Evolutionary conservation across 1,139 yeast genomes (phyloP).

Genomic region (Arxiozyma heterogenica): DNA sequence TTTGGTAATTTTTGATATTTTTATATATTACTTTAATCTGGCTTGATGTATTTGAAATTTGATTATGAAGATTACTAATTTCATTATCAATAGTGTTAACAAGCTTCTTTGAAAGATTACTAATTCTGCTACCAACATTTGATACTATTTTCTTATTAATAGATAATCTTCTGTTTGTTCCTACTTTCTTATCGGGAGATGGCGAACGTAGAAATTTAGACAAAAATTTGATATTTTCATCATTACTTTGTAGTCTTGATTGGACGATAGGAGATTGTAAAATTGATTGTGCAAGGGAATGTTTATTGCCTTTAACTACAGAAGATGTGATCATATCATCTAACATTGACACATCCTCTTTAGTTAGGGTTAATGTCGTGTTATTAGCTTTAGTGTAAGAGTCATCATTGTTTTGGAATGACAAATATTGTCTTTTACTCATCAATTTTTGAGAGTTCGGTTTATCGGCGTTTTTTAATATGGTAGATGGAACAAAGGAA

Average conservation of each 20-base stretch:
- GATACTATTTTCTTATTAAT: not conserved
- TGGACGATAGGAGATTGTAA: conserved; percentile 4
- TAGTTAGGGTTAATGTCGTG: conserved; percentile 4
- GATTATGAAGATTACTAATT: not conserved
- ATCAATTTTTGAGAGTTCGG: not conserved
- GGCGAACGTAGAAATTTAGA: not conserved
- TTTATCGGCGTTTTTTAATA: not conserved
- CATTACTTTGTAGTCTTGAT: not conserved
- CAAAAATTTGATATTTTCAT: not conserved
- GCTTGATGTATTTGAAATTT: not conserved
- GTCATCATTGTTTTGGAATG: not conserved
- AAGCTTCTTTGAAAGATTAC: not conserved
- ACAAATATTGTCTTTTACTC: not conserved
- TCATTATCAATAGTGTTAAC: conserved; percentile 3
- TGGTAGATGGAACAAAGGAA: not conserved
- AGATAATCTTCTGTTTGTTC: no score
- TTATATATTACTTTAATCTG: not conserved
- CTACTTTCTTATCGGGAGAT: not conserved
- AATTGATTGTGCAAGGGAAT: not conserved
- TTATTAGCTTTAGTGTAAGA: conserved; percentile 1
- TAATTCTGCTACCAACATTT: conserved; percentile 1
- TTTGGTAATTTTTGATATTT: not conserved
- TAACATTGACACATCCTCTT: conserved; percentile 8
- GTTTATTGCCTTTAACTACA: not conserved
- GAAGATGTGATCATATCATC: conserved; percentile 8